A percentile compares a stretch with the other conserved stretches of the same genome.
phyloP scores from a whole-genome alignment of 306 rosid species.

The Potentilla sterilis region DNA sequence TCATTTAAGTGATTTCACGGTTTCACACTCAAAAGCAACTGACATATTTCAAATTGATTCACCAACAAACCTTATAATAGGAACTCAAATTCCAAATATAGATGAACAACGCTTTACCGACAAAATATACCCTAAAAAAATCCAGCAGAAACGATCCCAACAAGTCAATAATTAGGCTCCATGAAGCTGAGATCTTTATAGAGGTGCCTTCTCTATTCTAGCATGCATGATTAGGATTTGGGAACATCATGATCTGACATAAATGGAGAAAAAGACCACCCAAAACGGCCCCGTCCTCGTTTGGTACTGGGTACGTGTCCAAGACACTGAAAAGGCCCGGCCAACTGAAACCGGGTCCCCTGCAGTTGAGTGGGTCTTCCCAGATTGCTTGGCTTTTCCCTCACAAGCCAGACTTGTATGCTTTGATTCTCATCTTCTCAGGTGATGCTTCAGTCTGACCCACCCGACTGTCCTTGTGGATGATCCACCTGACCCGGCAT shows the following conservation, averaged over 20 bases:
- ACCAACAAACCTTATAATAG: no score
- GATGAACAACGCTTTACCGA: not conserved
- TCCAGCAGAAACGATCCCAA: not conserved
- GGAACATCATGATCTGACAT: not conserved
- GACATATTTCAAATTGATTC: no score
- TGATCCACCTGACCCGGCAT: slow-evolving; percentile 10
- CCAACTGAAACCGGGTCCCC: slow-evolving; percentile 24
- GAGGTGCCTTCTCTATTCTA: not conserved
- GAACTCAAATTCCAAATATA: not conserved
- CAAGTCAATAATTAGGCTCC: slow-evolving; percentile 10
- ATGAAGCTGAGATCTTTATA: not conserved
- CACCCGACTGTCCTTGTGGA: slow-evolving; percentile 21
- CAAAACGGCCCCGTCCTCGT: not conserved
- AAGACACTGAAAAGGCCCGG: slow-evolving; percentile 10
- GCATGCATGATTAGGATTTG: slow-evolving; percentile 1
- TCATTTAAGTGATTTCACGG: no score
- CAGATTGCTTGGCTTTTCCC: slow-evolving; percentile 7
- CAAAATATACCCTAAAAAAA: not conserved
- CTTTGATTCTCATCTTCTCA: slow-evolving; percentile 38
- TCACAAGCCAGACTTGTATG: slow-evolving; percentile 20
- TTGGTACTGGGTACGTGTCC: slow-evolving; percentile 9
- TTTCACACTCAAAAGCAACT: no score
- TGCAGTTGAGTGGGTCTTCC: slow-evolving; percentile 18
- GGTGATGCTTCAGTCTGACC: slow-evolving; percentile 29
- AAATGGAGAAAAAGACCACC: slow-evolving; percentile 9